Percentiles rank a stretch among this genome's conserved stretches.
Evolutionary conservation across 805 yeast species (phyloP).

Genomic region (Kuraishia hungarica): DNA sequence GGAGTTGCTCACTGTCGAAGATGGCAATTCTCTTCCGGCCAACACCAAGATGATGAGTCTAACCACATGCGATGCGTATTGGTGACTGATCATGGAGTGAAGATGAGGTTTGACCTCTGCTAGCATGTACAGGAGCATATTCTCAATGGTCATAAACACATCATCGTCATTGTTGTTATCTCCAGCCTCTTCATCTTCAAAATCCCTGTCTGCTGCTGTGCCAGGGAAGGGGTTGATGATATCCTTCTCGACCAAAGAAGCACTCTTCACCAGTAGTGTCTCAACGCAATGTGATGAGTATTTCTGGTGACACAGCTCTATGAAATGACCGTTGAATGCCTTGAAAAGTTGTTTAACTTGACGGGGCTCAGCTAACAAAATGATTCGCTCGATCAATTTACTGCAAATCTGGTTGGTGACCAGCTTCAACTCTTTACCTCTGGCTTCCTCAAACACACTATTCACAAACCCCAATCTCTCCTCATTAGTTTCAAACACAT

Average conservation of each 20-base stretch:
- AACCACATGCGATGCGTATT: slow-evolving; percentile 83
- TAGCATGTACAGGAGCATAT: slow-evolving; percentile 53
- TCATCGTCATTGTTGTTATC: slow-evolving; percentile 27
- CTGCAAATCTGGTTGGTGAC: slow-evolving; percentile 95
- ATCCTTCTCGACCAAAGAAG: slow-evolving; percentile 71
- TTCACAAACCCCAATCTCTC: slow-evolving; percentile 66
- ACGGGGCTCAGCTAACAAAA: slow-evolving; percentile 52
- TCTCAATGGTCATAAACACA: slow-evolving; percentile 51
- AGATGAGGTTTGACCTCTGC: slow-evolving; percentile 58
- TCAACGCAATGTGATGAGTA: slow-evolving; percentile 93
- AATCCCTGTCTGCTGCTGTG: slow-evolving; percentile 20
- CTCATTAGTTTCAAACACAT: slow-evolving; percentile 67
- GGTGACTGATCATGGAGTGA: slow-evolving; percentile 55
- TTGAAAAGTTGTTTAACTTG: slow-evolving; percentile 61
- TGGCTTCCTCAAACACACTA: slow-evolving; percentile 77
- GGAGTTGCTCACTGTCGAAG: slow-evolving; percentile 59
- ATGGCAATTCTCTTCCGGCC: slow-evolving; percentile 73
- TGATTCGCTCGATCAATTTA: slow-evolving; percentile 79
- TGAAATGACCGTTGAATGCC: slow-evolving; percentile 66
- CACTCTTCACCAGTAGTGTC: slow-evolving; percentile 67
- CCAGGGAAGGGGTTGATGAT: slow-evolving; percentile 36
- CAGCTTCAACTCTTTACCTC: slow-evolving; percentile 83
- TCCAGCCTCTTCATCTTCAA: slow-evolving; percentile 23
- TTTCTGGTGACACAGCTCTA: slow-evolving; percentile 74
- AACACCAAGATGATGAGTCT: slow-evolving; percentile 63